These are phyloP conservation scores for Aureobasidium sp. DNA, from an alignment of 2,329 filamentous ascomycete species.

Conservation along the genomic window DNA sequence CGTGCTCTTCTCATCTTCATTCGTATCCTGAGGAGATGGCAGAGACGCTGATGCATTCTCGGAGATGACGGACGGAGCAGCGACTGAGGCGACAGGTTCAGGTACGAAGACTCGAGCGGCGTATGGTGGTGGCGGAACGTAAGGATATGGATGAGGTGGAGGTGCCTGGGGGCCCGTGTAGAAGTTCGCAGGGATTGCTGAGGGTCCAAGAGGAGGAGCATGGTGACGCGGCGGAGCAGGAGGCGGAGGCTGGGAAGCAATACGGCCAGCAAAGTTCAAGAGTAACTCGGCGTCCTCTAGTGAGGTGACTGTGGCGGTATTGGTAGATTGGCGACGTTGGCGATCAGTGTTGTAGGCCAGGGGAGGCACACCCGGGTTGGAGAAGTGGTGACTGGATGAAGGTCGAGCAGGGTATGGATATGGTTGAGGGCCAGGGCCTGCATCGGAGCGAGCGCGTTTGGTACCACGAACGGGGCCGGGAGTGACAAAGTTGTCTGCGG, in stretches of 20 bases:
- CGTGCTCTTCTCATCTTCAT: conserved; percentile 10
- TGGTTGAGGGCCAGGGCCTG: conserved; percentile 38
- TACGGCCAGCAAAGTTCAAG: conserved; percentile 30
- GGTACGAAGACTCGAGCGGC: background rate
- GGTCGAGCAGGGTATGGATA: conserved; percentile 32
- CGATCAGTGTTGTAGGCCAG: conserved; percentile 17
- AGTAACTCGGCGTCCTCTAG: conserved; percentile 39
- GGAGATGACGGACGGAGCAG: background rate
- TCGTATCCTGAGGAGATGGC: conserved; percentile 10
- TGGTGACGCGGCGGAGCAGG: conserved; percentile 3
- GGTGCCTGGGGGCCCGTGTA: background rate
- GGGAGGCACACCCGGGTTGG: conserved; percentile 17
- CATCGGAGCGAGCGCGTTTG: conserved; percentile 53
- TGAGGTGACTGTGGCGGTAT: conserved; percentile 20
- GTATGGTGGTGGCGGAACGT: background rate
- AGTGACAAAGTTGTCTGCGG: conserved; percentile 14
- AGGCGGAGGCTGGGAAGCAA: conserved; percentile 5
- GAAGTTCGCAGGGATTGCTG: background rate
- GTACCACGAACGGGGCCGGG: conserved; percentile 20
- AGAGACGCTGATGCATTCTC: conserved; percentile 4
- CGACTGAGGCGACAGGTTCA: background rate
- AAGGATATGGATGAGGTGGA: conserved; percentile 1
- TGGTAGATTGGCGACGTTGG: conserved; percentile 14
- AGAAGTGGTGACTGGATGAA: conserved; percentile 37
- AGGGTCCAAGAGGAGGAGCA: conserved; percentile 11